Evolutionary conservation across 2,329 filamentous ascomycete species (phyloP).

Genomic region (Aureobasidium mangrovei): DNA sequence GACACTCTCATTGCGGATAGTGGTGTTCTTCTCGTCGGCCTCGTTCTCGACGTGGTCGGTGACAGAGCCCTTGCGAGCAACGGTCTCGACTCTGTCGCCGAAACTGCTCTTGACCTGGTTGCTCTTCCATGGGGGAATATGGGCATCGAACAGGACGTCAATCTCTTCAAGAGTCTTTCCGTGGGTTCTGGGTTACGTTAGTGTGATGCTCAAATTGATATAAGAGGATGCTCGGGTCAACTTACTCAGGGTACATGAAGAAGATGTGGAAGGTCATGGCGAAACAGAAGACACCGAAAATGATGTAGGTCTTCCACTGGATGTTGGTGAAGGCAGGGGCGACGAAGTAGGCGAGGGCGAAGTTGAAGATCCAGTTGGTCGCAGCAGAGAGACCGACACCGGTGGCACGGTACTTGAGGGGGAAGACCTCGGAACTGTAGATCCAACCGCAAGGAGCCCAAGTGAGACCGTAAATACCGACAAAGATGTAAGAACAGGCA

Average conservation of each 20-base stretch:
- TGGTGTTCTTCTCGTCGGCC: conserved; percentile 4
- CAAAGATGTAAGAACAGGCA: conserved; percentile 55
- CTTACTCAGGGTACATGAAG: conserved; percentile 30
- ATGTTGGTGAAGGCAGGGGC: conserved; percentile 53
- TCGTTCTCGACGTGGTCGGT: conserved; percentile 10
- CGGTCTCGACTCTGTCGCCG: conserved; percentile 6
- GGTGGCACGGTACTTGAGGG: conserved; percentile 50
- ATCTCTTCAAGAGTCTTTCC: conserved; percentile 31
- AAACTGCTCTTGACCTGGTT: conserved; percentile 18
- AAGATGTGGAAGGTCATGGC: conserved; percentile 37
- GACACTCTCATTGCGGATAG: conserved; percentile 3
- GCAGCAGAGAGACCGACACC: conserved; percentile 51
- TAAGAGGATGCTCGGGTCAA: too few species aligned
- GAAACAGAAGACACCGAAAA: conserved; percentile 40
- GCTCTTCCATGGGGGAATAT: conserved; percentile 24
- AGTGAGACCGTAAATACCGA: conserved; percentile 54
- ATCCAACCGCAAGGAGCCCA: conserved; percentile 54
- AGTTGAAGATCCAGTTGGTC: conserved; percentile 45
- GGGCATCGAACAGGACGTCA: conserved; percentile 28
- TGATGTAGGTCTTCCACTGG: conserved; percentile 44
- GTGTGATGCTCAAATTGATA: conserved; percentile 24
- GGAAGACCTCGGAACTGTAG: conserved; percentile 58
- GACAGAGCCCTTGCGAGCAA: not conserved
- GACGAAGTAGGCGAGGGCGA: conserved; percentile 51
- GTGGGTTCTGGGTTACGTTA: conserved; percentile 32